phyloP scores from a whole-genome alignment of 306 rosid genomes.

The Vigna angularis region DNA sequence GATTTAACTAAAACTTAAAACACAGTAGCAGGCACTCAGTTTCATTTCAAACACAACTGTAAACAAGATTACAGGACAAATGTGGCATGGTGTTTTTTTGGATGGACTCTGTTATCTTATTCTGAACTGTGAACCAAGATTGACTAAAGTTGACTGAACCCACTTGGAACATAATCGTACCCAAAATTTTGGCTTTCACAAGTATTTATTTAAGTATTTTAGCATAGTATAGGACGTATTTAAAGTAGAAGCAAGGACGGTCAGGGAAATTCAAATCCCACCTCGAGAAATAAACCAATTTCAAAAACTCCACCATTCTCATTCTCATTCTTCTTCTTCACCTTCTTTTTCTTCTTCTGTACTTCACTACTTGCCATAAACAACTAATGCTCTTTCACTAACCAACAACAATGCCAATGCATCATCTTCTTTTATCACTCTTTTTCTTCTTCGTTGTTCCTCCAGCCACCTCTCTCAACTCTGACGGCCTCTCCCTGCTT shows the following conservation, averaged over 20 bases:
- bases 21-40: not conserved
- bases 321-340: not conserved
- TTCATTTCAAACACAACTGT: too few relatives aligned
- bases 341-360: not conserved
- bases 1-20: not conserved
- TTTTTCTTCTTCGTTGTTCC: conserved; percentile 9
- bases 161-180: not conserved
- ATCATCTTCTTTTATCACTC: not conserved
- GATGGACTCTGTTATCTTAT: not conserved
- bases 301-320: not conserved
- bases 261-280: not conserved
- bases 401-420: conserved; percentile 36
- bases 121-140: not conserved
- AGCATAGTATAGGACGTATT: not conserved
- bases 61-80: not conserved
- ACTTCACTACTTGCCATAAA: not conserved
- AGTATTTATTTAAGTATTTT: not conserved
- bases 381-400: not conserved
- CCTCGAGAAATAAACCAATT: conserved; percentile 18
- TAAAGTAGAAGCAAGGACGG: not conserved
- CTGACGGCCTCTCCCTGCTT: conserved; percentile 82
- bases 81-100: not conserved
- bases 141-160: not conserved
- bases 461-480: conserved; percentile 51
- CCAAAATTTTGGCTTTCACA: not conserved